Evolutionary conservation across 108 stramenopile genomes (phyloP), one percentile per base, ranked within the genome.

Genomic region (Fragilaria crotonensis): DNA sequence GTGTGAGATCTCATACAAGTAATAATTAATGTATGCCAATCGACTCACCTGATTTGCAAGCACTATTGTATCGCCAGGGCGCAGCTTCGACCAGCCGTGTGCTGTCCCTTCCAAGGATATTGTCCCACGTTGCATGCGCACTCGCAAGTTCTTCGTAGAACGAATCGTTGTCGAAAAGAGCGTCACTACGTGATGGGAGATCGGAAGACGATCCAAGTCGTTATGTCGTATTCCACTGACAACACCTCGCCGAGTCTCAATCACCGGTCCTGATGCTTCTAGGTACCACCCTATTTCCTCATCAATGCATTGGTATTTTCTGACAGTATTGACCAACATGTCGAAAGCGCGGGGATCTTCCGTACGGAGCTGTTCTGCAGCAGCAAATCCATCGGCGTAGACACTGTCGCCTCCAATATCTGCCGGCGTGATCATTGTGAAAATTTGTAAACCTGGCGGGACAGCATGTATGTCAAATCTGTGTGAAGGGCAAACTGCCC

Each of bases 401-500:
- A 87, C 59, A 33, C 69, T 76, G 51, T 77, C 78, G 31, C 76
- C 78, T 30, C 78, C 82, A 7, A 56, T 30, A 3, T 30, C 25
- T 14, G 89, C 86, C 48, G 86, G 90, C 47, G 73, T 72, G 3
- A 80, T 79, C 85, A 92, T 87, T 49, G 85, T 81, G 55, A 92
- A 92, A 25, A 92, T 83, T 61, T 92, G 90, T 47, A 86, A 71
- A 33, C 90, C 90, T 30, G 90, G 86, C 27, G 90, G 90, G 75
- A 80, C 20, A 63, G 66, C 44, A 72, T 52, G 70, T 92, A 92
- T 2, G 82, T 85, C 80, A 88, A 81, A 58, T 92, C 90, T 5
- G 90, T 92, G 64, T 92, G 90, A 92, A 59, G 7, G 90, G 90
- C 25, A 92, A 66, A 3, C 71, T 79, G 45, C 71, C 85, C 14